Percentiles rank a stretch among this genome's conserved stretches.
Conservation (phyloP, 805 yeast genomes). For the Nakazawaea siamensis region DNA sequence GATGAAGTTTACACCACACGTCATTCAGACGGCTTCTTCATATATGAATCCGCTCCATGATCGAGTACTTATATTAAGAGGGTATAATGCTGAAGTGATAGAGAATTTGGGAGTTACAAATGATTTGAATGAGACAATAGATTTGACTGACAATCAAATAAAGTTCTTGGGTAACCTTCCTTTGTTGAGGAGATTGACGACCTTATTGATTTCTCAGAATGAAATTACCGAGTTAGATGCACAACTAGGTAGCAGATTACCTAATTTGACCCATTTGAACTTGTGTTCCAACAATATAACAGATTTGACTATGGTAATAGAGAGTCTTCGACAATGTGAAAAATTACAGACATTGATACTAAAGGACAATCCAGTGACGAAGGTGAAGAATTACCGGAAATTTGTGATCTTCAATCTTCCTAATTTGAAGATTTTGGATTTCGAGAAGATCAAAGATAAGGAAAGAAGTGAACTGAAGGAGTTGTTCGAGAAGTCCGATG, state of each 20-base stretch:
- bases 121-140: slow-evolving; percentile 48
- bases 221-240: slow-evolving; percentile 36
- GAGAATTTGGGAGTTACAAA: slow-evolving; percentile 33
- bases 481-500: slow-evolving; percentile 20
- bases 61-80: slow-evolving; percentile 31
- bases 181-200: slow-evolving; percentile 29
- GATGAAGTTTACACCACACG: slow-evolving; percentile 52
- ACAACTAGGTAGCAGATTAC: slow-evolving; percentile 25
- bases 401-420: slow-evolving; percentile 60
- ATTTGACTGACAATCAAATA: slow-evolving; percentile 72
- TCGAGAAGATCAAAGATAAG: slow-evolving; percentile 42
- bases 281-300: slow-evolving; percentile 44
- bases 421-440: slow-evolving; percentile 56
- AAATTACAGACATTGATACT: slow-evolving; percentile 42
- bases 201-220: slow-evolving; percentile 59
- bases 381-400: slow-evolving; percentile 44
- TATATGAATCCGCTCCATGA: slow-evolving; percentile 39
- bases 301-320: slow-evolving; percentile 23
- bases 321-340: slow-evolving; percentile 29
- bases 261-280: slow-evolving; percentile 42
- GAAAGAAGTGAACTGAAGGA: slow-evolving; percentile 43
- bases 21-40: slow-evolving; percentile 40
- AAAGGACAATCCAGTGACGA: slow-evolving; percentile 49
- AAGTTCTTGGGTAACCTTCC: slow-evolving; percentile 45
- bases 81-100: slow-evolving; percentile 30